Base-by-base conservation (phyloP, 768 basidiomycete genomes). In the Lentinula sp. region DNA sequence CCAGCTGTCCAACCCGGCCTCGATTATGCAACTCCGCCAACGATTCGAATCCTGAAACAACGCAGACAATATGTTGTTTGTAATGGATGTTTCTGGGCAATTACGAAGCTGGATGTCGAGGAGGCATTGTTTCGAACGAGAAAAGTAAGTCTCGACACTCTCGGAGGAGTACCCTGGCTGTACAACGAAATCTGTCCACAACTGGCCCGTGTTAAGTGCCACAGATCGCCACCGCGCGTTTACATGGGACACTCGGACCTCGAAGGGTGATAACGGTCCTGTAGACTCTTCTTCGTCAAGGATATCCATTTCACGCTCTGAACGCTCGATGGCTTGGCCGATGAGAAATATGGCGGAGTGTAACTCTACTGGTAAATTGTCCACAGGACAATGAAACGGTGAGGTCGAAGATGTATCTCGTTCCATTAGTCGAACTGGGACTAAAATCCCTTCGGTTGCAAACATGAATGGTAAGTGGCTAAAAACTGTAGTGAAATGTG, bases 171-270 rank as follows among this genome's bases (percentile, higher is more conserved):
- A 67, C 6, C 39, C 51, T 1, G 69, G 63, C 23, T 66, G 52
- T 20, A 80, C 65, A 16, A 66, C 62, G 57, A 82, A 74, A 15
- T 62, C 64, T 2, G 69, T 70, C 81, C 81, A 83, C n/a, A 56
- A 23, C 15, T 56, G 55, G 3, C 41, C 48, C 2, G 46, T 43
- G 10, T 16, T n/a, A 37, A 80, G 52, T 2, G 79, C 79, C 2
- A 79, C 67, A 15, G 67, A 55, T 49, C 79, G 76, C 62, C 79
- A 78, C 57, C 69, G 64, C 4, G 67, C 68, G 65, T 70, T 74
- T 41, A 79, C 77, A 52, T 80, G 78, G 9, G 76, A 75, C 8
- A 76, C 66, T 3, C 72, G 49, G 45, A 79, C 57, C 59, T 79
- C 77, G 64, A 79, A 79, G 3, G 74, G 67, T 9, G 62, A 49